Evolutionary conservation across 2,329 filamentous ascomycete species (phyloP).

Genomic region (Microcyclosporella mali): DNA sequence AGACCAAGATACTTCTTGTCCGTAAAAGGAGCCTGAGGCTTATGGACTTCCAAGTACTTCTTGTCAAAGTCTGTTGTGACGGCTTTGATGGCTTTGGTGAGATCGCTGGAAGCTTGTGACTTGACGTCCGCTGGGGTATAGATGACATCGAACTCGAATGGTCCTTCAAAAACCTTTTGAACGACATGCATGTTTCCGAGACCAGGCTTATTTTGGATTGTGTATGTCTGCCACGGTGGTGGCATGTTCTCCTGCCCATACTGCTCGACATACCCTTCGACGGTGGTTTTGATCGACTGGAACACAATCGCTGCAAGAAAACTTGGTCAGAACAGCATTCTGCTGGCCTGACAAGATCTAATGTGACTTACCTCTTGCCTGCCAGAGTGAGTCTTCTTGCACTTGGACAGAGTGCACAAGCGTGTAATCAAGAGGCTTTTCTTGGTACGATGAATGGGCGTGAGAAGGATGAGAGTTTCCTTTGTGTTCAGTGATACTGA

Average conservation of each 20-base stretch:
- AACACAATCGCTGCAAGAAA: conserved; percentile 53
- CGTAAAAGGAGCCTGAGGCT: conserved; percentile 69
- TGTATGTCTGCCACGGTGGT: conserved; percentile 80
- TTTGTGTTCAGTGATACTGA: conserved; percentile 68
- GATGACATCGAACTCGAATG: conserved; percentile 87
- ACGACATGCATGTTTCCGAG: conserved; percentile 77
- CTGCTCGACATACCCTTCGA: conserved; percentile 53
- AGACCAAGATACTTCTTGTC: conserved; percentile 69
- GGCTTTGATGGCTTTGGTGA: conserved; percentile 63
- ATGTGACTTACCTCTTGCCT: conserved; percentile 57
- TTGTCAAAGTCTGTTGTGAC: conserved; percentile 64
- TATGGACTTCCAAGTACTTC: conserved; percentile 66
- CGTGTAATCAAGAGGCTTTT: conserved; percentile 69
- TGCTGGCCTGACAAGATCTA: neutral
- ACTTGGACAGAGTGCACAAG: conserved; percentile 66
- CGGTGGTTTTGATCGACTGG: conserved; percentile 55
- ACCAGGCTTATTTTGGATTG: conserved; percentile 62
- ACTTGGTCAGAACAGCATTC: conserved; percentile 32
- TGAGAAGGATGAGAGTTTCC: conserved; percentile 54
- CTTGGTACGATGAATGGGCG: conserved; percentile 57
- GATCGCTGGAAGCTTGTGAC: conserved; percentile 44
- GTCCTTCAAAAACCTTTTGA: conserved; percentile 83
- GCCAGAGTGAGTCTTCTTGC: conserved; percentile 69
- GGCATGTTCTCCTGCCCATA: conserved; percentile 63
- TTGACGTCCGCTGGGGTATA: conserved; percentile 69